Evolutionary conservation across 2,329 filamentous ascomycete genomes (phyloP).

Genomic region (Metarhizium guizhouense): DNA sequence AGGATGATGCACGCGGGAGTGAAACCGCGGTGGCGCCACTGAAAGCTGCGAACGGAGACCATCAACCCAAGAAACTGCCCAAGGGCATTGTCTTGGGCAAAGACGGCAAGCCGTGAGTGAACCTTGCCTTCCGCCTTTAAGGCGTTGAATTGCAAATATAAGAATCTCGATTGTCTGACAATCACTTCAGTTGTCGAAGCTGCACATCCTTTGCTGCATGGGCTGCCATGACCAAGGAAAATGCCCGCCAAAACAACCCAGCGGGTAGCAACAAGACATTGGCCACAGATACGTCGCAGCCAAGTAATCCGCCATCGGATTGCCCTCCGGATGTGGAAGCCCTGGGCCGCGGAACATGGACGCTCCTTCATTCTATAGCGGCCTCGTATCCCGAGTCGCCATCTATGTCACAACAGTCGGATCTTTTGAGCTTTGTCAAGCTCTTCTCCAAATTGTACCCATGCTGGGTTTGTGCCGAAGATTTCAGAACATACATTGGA

Average conservation of each 20-base stretch:
- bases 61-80: constrained; percentile 46
- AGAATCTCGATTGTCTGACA: not conserved
- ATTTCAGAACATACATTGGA: constrained; percentile 76
- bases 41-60: constrained; percentile 13
- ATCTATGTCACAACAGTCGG: constrained; percentile 57
- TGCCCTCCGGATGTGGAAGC: constrained; percentile 86
- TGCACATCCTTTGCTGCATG: constrained; percentile 23
- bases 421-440: constrained; percentile 69
- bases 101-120: constrained; percentile 73
- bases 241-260: constrained; percentile 9
- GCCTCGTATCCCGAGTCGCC: constrained; percentile 73
- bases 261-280: constrained; percentile 10
- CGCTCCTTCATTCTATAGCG: constrained; percentile 82
- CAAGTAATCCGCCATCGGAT: constrained; percentile 42
- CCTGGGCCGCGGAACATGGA: constrained; percentile 86
- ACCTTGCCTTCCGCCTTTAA: not conserved
- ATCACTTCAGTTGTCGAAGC: constrained; percentile 21
- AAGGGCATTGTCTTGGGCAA: constrained; percentile 68
- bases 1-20: constrained; percentile 25
- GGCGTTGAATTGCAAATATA: no score
- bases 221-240: constrained; percentile 19
- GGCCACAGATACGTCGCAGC: constrained; percentile 20
- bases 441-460: constrained; percentile 85
- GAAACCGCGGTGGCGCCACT: constrained; percentile 13
- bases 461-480: constrained; percentile 90